Evolutionary conservation across 2,329 filamentous ascomycete species (phyloP), one percentile per base, ranked within the genome.

Genomic region (Aaosphaeria pasadenensis): DNA sequence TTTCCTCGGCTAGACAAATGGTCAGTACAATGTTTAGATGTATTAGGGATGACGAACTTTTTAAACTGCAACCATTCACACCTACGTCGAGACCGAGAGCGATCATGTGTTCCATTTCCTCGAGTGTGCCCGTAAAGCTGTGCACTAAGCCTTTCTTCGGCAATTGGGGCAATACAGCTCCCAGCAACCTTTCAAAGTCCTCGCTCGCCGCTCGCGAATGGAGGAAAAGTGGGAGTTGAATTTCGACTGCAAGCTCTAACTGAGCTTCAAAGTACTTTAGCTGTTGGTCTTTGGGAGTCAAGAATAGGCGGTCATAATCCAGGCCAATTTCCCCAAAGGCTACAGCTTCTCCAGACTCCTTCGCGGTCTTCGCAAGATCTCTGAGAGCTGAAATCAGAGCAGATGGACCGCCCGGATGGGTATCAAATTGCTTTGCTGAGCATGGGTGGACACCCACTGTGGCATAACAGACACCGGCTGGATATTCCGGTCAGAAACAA

Each of bases 401-500:
- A 68, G 66, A 81, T 70, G 81, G 72, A 38, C 83, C 83, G 51
- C 78, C 83, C 4, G 79, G 77, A 52, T 82, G 71, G 5, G 76
- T 73, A 56, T 87, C 86, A 68, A 99, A 95, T 45, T 88, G 83
- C 53, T 86, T 83, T 57, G 88, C 89, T 54, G 84, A 87, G 72
- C 94, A 99, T 11, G 94, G 94, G 67, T 99, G 94, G 39, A 99
- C 90, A 54, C 94, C 94, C 7, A 95, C 86, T 1, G 94, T 99
- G 24, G 88, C 86, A 70, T 90, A 99, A 63, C 95, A 90, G 32
- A 84, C 81, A 17, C 87, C 87, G 24, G 90, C 88, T 91, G 54
- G 6, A 40, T 36, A 9, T 35, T n/a, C 30, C n/a, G n/a, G 35
- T 43, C 17, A 24, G 17, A 24, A 24, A 24, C 17, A 24, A 24